These are phyloP conservation scores for Ophiocytium majus DNA, from an alignment of 352 stramenopile genomes.

Conservation along the genomic window DNA sequence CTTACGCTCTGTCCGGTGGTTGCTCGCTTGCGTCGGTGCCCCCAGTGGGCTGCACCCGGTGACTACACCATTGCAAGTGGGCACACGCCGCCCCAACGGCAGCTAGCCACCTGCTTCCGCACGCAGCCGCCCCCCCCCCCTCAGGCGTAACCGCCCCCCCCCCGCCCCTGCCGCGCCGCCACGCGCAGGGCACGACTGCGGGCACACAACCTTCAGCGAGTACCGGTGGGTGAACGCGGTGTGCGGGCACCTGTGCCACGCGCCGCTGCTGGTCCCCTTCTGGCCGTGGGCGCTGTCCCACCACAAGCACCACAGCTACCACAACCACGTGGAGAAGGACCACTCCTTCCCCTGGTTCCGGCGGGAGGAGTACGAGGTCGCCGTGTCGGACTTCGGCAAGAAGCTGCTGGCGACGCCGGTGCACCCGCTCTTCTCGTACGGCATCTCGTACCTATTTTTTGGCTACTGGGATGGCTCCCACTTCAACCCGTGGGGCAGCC, in stretches of 20 bases:
- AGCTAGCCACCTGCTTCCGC: not conserved
- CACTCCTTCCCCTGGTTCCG: slow-evolving; percentile 71
- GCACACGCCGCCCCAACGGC: too few relatives aligned
- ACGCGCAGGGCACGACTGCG: slow-evolving; percentile 57
- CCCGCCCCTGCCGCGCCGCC: not conserved
- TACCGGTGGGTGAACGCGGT: slow-evolving; percentile 67
- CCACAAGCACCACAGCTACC: slow-evolving; percentile 66
- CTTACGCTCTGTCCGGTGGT: too few relatives aligned
- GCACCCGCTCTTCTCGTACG: slow-evolving; percentile 65
- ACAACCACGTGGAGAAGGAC: slow-evolving; percentile 70
- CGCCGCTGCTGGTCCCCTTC: slow-evolving; percentile 60
- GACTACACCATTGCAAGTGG: too few relatives aligned
- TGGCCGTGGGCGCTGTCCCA: slow-evolving; percentile 62
- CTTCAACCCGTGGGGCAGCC: slow-evolving; percentile 48
- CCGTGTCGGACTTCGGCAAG: slow-evolving; percentile 3
- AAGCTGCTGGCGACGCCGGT: slow-evolving; percentile 58
- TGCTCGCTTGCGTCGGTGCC: too few relatives aligned
- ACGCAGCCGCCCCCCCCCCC: not conserved
- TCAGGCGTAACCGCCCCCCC: not conserved
- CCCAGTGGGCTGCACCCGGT: too few relatives aligned
- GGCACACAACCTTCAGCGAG: slow-evolving; percentile 60
- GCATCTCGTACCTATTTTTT: slow-evolving; percentile 63
- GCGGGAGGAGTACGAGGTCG: slow-evolving; percentile 59
- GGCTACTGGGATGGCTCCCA: slow-evolving; percentile 52
- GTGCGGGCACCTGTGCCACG: slow-evolving; percentile 69